Base-by-base conservation (phyloP, 2,329 filamentous ascomycete species). In the Fusarium bulbicola region DNA sequence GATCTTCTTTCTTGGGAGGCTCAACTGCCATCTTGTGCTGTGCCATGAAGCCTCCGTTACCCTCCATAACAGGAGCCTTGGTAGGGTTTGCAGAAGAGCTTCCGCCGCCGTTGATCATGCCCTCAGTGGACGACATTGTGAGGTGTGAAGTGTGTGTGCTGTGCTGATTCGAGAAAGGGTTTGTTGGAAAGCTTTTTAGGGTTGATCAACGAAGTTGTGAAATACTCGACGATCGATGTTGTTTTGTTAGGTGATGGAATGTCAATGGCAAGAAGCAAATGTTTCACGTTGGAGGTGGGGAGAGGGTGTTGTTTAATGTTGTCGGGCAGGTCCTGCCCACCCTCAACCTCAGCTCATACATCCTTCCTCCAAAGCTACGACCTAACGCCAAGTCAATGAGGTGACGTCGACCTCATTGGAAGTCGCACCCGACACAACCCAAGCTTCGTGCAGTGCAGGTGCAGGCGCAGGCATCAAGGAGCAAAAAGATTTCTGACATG, bases 1-100 rank as follows among this genome's bases (percentile, higher is more conserved):
- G 87, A 79, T 98, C 95, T 75, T 95, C 93, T 77, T 91, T 88
- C 68, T 90, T 90, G 21, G 95, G 94, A 28, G 94, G 95, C 79
- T 95, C 89, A 53, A 98, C 95, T 7, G 85, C 82, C 84, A 95
- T 92, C 77, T 90, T 83, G 45, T 84, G 83, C 80, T 87, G 83
- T 18, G 85, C 76, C 52, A 85, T 84, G 80, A 90, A 88, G 69
- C 87, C 87, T 52, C 78, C 79, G 43, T 65, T 76, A 59, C 67
- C 72, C 18, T 74, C 72, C 20, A 24, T 28, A 21, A 24, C 73
- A 68, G 57, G 78, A 69, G 79, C 77, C 74, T 82, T 81, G 63
- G 47, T 50, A 3, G 77, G 74, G 60, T 79, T 79, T 62, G 77
- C 77, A 64, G 77, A 78, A 61, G 77, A 77, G 66, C 76, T 72